Evolutionary conservation across 2,329 filamentous ascomycete genomes (phyloP).

Genomic region (Diaporthe longicolla): DNA sequence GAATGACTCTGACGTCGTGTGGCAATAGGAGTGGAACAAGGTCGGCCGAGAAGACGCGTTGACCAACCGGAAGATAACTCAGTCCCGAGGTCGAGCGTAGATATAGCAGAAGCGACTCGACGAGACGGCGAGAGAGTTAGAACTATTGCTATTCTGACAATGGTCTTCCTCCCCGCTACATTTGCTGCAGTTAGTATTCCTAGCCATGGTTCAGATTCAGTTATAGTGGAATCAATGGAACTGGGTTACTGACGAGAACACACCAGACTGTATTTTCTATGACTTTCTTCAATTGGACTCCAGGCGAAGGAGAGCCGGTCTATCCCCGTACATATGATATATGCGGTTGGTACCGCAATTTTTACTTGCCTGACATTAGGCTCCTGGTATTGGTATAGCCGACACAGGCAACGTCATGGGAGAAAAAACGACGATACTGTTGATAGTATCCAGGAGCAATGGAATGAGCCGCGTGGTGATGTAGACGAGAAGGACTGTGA

Average conservation of each 20-base stretch:
- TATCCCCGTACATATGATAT: constrained; percentile 30
- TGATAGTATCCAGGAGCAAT: background rate
- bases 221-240: background rate
- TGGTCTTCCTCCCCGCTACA: constrained; percentile 57
- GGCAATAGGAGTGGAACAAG: constrained; percentile 43
- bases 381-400: constrained; percentile 15
- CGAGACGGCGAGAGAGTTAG: constrained; percentile 50
- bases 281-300: constrained; percentile 43
- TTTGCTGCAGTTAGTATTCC: constrained; percentile 51
- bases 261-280: constrained; percentile 41
- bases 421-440: background rate
- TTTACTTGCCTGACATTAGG: constrained; percentile 14
- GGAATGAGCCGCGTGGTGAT: background rate
- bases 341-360: background rate
- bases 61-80: constrained; percentile 41
- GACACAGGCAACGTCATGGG: background rate
- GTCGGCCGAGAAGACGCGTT: constrained; percentile 43
- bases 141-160: constrained; percentile 56
- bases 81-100: constrained; percentile 23
- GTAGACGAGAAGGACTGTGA: background rate
- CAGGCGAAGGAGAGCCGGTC: background rate
- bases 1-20: background rate
- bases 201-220: background rate
- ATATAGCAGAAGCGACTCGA: constrained; percentile 40
- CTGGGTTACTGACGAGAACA: background rate